These are phyloP conservation scores for Pholiota microspora DNA, from an alignment of 768 basidiomycete species.

Conservation along the genomic window DNA sequence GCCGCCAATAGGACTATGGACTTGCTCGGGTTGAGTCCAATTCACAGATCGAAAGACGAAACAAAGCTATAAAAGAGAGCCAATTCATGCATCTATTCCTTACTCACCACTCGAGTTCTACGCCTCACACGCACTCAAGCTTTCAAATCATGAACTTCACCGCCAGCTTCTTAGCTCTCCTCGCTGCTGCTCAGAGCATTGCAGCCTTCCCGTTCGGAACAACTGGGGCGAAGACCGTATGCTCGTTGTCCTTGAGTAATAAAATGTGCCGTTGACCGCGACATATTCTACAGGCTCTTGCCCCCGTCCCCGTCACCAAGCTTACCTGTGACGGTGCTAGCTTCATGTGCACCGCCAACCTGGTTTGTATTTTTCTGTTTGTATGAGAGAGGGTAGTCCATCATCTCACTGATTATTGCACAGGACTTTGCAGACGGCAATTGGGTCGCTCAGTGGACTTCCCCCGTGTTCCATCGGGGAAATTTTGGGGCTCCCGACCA, in stretches of 20 bases:
- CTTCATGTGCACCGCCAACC: no score
- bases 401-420: no score
- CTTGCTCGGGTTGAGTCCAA: not conserved
- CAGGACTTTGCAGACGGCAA: no score
- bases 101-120: slow-evolving; percentile 5
- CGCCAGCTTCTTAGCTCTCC: slow-evolving; percentile 9
- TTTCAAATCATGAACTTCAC: slow-evolving; percentile 5
- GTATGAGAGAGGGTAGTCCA: no score
- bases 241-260: no score
- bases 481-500: no score
- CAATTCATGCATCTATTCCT: not conserved
- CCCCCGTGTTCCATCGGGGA: no score
- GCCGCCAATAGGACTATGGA: not conserved
- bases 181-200: slow-evolving; percentile 8
- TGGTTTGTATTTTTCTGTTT: no score
- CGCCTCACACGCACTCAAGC: not conserved
- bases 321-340: no score
- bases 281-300: not conserved
- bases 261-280: no score
- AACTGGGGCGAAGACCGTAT: not conserved
- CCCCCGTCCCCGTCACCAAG: slow-evolving; percentile 4
- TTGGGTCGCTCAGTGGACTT: no score
- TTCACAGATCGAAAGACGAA: not conserved
- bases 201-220: slow-evolving; percentile 4
- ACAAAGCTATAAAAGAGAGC: slow-evolving; percentile 4